Conservation (phyloP, 1,284 basidiomycete species). For the Moesziomyces sp. region DNA sequence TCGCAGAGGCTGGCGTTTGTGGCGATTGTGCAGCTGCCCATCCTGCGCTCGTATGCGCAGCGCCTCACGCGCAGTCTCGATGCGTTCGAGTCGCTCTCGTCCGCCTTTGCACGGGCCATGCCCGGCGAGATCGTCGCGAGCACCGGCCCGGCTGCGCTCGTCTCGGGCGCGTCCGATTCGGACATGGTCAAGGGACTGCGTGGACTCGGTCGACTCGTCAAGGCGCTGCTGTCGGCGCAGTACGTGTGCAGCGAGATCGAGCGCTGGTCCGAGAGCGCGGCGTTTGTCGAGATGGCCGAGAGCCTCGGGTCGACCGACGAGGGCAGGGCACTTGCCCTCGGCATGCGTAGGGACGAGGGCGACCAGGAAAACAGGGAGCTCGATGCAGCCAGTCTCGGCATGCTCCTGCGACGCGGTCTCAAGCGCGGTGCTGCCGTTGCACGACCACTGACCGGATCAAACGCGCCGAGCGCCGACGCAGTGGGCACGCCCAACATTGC, state of each 20-base stretch:
- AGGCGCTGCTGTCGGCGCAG: constrained; percentile 55
- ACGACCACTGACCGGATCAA: constrained; percentile 11
- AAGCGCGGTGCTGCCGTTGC: constrained; percentile 48
- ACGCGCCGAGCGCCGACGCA: constrained; percentile 1
- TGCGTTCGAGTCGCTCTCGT: constrained; percentile 79
- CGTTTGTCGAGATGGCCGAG: constrained; percentile 56
- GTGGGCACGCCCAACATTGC: constrained; percentile 19
- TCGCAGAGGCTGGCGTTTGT: constrained; percentile 84
- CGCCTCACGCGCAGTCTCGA: constrained; percentile 86
- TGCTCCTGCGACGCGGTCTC: constrained; percentile 50
- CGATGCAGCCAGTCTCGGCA: constrained; percentile 57
- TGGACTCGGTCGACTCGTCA: constrained; percentile 59
- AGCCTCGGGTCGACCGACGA: constrained; percentile 36
- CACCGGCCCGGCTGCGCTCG: constrained; percentile 3
- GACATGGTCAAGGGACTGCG: constrained; percentile 62
- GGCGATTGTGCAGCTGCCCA: constrained; percentile 82
- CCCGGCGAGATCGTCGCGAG: constrained; percentile 75
- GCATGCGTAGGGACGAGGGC: constrained; percentile 31
- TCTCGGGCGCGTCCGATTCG: constrained; percentile 32
- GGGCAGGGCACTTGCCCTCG: constrained; percentile 25
- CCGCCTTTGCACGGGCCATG: constrained; percentile 85
- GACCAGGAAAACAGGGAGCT: constrained; percentile 49
- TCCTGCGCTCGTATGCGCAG: constrained; percentile 80
- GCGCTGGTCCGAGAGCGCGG: constrained; percentile 48
- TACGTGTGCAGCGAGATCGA: constrained; percentile 53